Percentiles rank a stretch among this genome's conserved stretches.
phyloP scores from a whole-genome alignment of 2,329 filamentous ascomycete genomes.

The Fusarium brachygibbosum region DNA sequence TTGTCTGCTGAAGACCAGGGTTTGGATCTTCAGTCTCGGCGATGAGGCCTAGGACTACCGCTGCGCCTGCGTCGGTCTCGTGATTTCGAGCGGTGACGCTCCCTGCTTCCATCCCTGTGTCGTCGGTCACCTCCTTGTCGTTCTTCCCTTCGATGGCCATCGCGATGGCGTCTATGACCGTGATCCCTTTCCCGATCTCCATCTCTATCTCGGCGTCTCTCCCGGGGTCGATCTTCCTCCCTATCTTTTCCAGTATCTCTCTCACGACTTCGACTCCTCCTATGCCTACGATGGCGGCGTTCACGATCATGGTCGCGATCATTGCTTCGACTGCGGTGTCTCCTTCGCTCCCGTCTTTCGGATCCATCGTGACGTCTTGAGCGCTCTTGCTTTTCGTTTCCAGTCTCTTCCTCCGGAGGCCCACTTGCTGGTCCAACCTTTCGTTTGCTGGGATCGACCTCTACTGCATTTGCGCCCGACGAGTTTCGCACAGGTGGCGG shows the following conservation, averaged over 20 bases:
- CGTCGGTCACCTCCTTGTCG: conserved; percentile 33
- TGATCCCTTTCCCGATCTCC: conserved; percentile 23
- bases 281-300: conserved; percentile 51
- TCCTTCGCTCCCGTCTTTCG: conserved; percentile 51
- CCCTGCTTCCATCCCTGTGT: conserved; percentile 39
- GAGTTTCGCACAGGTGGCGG: conserved; percentile 74
- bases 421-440: conserved; percentile 50
- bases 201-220: conserved; percentile 18
- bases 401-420: conserved; percentile 45
- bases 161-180: conserved; percentile 34
- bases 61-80: conserved; percentile 39
- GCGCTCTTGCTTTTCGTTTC: conserved; percentile 49
- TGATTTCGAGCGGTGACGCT: conserved; percentile 43
- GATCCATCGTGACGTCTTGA: conserved; percentile 52
- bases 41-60: conserved; percentile 29
- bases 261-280: conserved; percentile 53
- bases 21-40: conserved; percentile 17
- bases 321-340: conserved; percentile 56
- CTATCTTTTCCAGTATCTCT: conserved; percentile 38
- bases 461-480: conserved; percentile 77
- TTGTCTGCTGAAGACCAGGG: not conserved
- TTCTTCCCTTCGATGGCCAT: conserved; percentile 19
- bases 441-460: conserved; percentile 62
- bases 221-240: conserved; percentile 28
- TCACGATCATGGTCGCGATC: conserved; percentile 51